Conservation (phyloP, 768 basidiomycete genomes). For the Artomyces pyxidatus region DNA sequence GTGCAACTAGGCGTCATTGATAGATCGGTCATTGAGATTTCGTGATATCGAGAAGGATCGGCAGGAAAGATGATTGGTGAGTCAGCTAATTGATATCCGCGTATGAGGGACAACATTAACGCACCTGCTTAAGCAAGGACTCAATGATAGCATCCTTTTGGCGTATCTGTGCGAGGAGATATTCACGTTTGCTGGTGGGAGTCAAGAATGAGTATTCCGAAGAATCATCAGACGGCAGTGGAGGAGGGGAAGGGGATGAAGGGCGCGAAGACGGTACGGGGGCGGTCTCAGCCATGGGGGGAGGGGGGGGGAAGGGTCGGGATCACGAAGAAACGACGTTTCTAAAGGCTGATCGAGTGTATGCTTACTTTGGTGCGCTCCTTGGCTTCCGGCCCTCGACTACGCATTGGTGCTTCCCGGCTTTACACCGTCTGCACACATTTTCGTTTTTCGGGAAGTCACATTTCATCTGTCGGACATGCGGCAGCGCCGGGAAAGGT, state of each 20-base stretch:
- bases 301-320: slow-evolving; percentile 19
- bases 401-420: slow-evolving; percentile 68
- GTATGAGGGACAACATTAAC: slow-evolving; percentile 11
- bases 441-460: slow-evolving; percentile 65
- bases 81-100: neutral
- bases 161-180: slow-evolving; percentile 74
- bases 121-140: slow-evolving; percentile 72
- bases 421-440: slow-evolving; percentile 72
- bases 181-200: slow-evolving; percentile 69
- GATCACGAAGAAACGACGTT: neutral
- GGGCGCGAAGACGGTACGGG: too few relatives aligned
- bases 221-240: slow-evolving; percentile 21
- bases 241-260: slow-evolving; percentile 30
- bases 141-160: slow-evolving; percentile 87
- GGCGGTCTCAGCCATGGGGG: too few relatives aligned
- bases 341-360: neutral
- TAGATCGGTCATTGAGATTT: too few relatives aligned
- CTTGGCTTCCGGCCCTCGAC: slow-evolving; percentile 78
- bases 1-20: slow-evolving; percentile 56
- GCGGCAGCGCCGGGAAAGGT: neutral
- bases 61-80: neutral
- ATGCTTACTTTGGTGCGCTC: slow-evolving; percentile 73
- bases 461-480: slow-evolving; percentile 67
- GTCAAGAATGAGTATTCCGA: slow-evolving; percentile 20
- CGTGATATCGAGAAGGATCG: too few relatives aligned